phyloP scores from a whole-genome alignment of 164 flowering plant species.

The Echeveria elegans region DNA sequence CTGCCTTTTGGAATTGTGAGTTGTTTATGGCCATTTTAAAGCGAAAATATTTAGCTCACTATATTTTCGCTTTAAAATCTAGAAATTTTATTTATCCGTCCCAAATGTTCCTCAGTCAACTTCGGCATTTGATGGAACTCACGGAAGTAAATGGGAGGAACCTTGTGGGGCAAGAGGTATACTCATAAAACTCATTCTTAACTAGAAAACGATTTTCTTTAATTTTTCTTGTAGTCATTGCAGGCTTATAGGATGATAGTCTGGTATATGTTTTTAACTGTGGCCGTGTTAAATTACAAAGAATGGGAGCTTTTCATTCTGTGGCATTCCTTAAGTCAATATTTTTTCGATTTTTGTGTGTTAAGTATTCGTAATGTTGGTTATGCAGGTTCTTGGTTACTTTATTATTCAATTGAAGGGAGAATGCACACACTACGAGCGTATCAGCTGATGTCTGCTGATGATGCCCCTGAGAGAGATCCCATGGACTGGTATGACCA shows the following conservation, averaged over 20 bases:
- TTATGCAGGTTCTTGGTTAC: slow-evolving; percentile 75
- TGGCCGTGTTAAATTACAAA: not conserved
- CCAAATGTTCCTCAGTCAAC: slow-evolving; percentile 46
- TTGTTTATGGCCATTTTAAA: slow-evolving; percentile 9
- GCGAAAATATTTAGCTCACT: not conserved
- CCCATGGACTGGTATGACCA: slow-evolving; percentile 79
- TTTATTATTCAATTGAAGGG: slow-evolving; percentile 39
- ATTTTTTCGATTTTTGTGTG: not conserved
- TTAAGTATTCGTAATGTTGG: slow-evolving; percentile 3
- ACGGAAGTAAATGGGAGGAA: slow-evolving; percentile 82
- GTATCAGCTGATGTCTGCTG: slow-evolving; percentile 89
- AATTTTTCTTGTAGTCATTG: not conserved
- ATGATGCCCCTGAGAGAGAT: slow-evolving; percentile 95
- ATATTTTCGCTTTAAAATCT: not conserved
- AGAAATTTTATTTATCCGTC: not conserved
- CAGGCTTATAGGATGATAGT: not conserved
- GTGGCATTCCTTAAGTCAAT: not conserved
- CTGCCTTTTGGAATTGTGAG: slow-evolving; percentile 92
- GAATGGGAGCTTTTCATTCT: not conserved
- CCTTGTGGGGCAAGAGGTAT: slow-evolving; percentile 95
- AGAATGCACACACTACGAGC: slow-evolving; percentile 51
- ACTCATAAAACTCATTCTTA: not conserved
- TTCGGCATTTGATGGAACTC: slow-evolving; percentile 86
- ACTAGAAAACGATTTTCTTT: not conserved
- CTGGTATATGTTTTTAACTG: not conserved